Percentiles rank a stretch among this genome's conserved stretches.
phyloP scores from a whole-genome alignment of 2,329 filamentous ascomycete species.

The Orbilia brochopaga region DNA sequence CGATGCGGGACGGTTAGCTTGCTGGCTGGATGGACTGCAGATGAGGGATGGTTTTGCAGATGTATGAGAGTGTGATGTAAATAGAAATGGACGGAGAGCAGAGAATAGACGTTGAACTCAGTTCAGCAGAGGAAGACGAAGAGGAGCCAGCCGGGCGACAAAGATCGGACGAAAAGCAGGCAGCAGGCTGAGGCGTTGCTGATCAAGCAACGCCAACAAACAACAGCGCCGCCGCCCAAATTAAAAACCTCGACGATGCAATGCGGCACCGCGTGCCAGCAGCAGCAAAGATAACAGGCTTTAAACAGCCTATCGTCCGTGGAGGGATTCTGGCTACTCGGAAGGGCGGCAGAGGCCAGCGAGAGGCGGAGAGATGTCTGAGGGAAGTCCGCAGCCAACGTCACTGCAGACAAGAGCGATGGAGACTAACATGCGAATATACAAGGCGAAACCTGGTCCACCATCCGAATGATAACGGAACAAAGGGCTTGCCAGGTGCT shows the following conservation, averaged over 20 bases:
- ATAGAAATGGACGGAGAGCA: not conserved
- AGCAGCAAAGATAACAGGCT: constrained; percentile 1
- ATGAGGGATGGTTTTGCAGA: not conserved
- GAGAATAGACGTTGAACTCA: not conserved
- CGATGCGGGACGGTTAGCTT: constrained; percentile 6
- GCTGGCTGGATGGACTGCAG: not conserved
- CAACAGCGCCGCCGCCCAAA: not conserved
- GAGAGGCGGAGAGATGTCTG: constrained; percentile 27
- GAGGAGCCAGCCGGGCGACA: not conserved
- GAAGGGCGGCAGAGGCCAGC: constrained; percentile 11
- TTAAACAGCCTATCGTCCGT: constrained; percentile 35
- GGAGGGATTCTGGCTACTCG: constrained; percentile 16
- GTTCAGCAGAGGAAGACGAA: not conserved
- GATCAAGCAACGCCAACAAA: constrained; percentile 21
- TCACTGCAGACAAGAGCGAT: constrained; percentile 34
- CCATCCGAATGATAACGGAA: constrained; percentile 43
- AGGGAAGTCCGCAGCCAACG: constrained; percentile 34
- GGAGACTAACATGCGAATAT: constrained; percentile 27
- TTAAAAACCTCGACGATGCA: not conserved
- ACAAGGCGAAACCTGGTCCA: constrained; percentile 17
- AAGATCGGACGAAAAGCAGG: not conserved
- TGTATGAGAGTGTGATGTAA: not conserved
- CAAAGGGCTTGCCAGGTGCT: constrained; percentile 14
- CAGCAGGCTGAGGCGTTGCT: constrained; percentile 12
- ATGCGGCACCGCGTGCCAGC: not conserved